Conservation (phyloP, 768 basidiomycete species). For the Neoboletus brunneissimus region DNA sequence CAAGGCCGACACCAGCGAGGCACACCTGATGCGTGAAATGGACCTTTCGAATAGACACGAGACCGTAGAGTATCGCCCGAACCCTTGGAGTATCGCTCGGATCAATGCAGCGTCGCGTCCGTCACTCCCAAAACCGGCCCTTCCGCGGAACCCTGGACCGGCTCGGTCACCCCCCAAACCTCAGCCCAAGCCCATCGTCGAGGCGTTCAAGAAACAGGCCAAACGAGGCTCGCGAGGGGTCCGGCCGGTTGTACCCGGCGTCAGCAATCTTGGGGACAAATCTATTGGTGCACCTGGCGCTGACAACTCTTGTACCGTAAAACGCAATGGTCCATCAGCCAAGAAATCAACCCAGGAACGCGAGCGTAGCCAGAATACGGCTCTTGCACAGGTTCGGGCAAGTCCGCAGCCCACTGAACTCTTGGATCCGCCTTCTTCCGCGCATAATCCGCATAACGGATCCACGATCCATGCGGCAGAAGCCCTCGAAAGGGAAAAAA, state of each 20-base stretch:
- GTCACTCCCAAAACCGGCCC: not conserved
- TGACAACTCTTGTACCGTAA: not conserved
- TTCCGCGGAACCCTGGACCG: not conserved
- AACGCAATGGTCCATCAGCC: not conserved
- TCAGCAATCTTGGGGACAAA: not conserved
- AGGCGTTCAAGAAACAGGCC: constrained; percentile 46
- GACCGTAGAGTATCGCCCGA: constrained; percentile 62
- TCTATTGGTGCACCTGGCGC: not conserved
- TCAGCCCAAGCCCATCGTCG: constrained; percentile 38
- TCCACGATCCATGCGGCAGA: not conserved
- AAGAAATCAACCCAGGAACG: not conserved
- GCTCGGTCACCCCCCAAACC: constrained; percentile 9
- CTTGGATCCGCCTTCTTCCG: not conserved
- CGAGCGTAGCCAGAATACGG: not conserved
- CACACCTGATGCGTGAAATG: constrained; percentile 43
- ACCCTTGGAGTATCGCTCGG: constrained; percentile 79
- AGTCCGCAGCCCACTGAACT: not conserved
- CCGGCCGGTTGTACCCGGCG: not conserved
- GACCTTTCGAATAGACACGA: constrained; percentile 63
- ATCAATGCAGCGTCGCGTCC: constrained; percentile 65
- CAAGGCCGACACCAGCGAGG: constrained; percentile 20
- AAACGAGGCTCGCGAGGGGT: constrained; percentile 5
- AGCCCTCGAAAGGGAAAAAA: not conserved
- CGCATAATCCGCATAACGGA: not conserved
- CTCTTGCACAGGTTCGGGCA: not conserved